Base-by-base conservation (phyloP, 495 filamentous ascomycete genomes). In the Astrothelium subdiscretum region DNA sequence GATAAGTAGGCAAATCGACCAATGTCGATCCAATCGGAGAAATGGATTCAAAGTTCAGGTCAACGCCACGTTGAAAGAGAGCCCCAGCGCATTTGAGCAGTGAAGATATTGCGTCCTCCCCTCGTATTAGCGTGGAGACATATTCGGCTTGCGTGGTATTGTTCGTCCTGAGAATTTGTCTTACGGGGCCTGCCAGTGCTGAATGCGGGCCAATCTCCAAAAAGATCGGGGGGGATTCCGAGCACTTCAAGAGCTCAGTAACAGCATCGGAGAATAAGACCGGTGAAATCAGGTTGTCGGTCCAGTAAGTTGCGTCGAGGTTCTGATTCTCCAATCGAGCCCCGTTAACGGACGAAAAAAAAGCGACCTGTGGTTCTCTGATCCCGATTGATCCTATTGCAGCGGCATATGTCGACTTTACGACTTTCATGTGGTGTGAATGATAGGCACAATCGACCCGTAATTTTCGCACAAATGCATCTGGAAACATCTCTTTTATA, bases 351-450 rank as follows among this genome's bases (percentile, higher is more conserved):
- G 48, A 54, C 3, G 48, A 54, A 29, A 54, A 54, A 29, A 54
- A 54, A 5, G 20, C 22, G 11, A 20, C 48, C 11, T 54, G 22
- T n/a, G 48, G 48, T 29, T 54, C 48, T 29, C 48, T 54, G 8
- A 29, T 24, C 18, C 6, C 18, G 31, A 62, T 20, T 10, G 31
- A 15, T 24, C 38, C 31, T 2, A 63, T 38, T 2, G 31, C 54
- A 18, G 32, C 22, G 22, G 15, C 15, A 40, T 62, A 63, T 18
- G 15, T 61, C 18, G 48, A 38, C 11, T 52, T 61, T 8, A 66
- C 12, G 1, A 58, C 62, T 38, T 76, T 68, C 79, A 88, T 87
- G 63, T 87, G 82, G 59, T 80, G 78, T 2, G 84, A 87, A 66
- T 89, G 86, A 64, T 64, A 64, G 24, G 62, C 62, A 44, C 26